A percentile compares a stretch with the other conserved stretches of the same genome.
These are phyloP conservation scores for Aurifilum marmelostoma DNA, from an alignment of 2,329 filamentous ascomycete genomes.

Conservation along the genomic window DNA sequence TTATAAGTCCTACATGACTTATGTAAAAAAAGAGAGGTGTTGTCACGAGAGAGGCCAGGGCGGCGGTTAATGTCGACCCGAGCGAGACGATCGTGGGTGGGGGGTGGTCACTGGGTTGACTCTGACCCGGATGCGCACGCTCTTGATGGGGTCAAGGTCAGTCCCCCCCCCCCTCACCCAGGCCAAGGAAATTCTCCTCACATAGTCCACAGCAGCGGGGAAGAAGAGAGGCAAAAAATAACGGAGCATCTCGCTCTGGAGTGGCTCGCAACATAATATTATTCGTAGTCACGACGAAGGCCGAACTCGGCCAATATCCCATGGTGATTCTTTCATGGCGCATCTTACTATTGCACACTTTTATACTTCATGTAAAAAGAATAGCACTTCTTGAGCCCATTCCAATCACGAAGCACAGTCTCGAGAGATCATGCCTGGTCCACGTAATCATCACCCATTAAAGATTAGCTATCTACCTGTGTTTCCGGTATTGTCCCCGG, in stretches of 20 bases:
- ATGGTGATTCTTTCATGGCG: too few relatives aligned
- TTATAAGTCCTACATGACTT: neutral
- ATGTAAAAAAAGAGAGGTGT: neutral
- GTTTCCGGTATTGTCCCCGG: too few relatives aligned
- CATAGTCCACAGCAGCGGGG: neutral
- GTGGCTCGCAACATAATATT: neutral
- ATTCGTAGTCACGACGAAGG: too few relatives aligned
- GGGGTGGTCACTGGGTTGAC: slow-evolving; percentile 4
- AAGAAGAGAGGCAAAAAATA: neutral
- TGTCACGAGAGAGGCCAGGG: neutral
- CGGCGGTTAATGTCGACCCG: neutral
- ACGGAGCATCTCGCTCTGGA: neutral
- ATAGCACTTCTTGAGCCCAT: too few relatives aligned
- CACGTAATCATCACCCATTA: too few relatives aligned
- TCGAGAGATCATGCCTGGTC: too few relatives aligned
- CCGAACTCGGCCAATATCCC: too few relatives aligned
- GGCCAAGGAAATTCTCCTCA: slow-evolving; percentile 12
- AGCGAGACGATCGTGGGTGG: slow-evolving; percentile 1
- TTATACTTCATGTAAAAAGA: too few relatives aligned
- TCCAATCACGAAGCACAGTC: too few relatives aligned
- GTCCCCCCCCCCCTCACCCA: neutral
- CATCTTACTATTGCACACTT: neutral
- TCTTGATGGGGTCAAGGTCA: neutral
- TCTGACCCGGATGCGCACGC: slow-evolving; percentile 2
- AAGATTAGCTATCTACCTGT: too few relatives aligned